Percentiles rank a stretch among this genome's conserved stretches.
Conservation (phyloP, 176 grass and related monocot species). For the Rhynchospora tenuis region DNA sequence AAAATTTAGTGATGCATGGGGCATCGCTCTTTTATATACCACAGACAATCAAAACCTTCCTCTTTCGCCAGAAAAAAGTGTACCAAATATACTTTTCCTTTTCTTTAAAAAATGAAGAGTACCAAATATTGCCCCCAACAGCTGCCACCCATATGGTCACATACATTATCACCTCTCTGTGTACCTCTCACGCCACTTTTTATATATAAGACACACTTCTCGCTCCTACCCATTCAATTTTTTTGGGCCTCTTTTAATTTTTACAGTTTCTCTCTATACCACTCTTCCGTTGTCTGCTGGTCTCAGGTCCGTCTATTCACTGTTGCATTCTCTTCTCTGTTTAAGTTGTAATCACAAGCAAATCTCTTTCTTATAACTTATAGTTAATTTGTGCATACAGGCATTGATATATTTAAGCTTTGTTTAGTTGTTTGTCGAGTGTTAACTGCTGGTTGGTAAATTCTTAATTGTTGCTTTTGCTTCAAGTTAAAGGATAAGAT, state of each 20-base stretch:
- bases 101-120: not conserved
- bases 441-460: not conserved
- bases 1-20: not conserved
- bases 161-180: slow-evolving; percentile 37
- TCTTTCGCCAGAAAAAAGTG: not conserved
- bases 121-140: slow-evolving; percentile 21
- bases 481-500: slow-evolving; percentile 33
- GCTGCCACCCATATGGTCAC: slow-evolving; percentile 40
- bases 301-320: slow-evolving; percentile 48
- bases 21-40: not conserved
- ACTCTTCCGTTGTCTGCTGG: slow-evolving; percentile 31
- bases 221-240: slow-evolving; percentile 18
- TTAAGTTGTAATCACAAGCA: not conserved
- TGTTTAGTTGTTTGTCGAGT: not conserved
- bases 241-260: not conserved
- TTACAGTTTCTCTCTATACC: slow-evolving; percentile 18
- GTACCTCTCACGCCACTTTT: slow-evolving; percentile 24
- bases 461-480: slow-evolving; percentile 20
- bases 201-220: slow-evolving; percentile 34
- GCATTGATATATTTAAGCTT: not conserved
- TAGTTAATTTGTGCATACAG: not conserved
- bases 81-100: not conserved
- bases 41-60: not conserved
- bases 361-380: not conserved
- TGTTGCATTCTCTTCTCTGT: not conserved